phyloP scores from a whole-genome alignment of 116 monocot genomes.

The Zostera marina region DNA sequence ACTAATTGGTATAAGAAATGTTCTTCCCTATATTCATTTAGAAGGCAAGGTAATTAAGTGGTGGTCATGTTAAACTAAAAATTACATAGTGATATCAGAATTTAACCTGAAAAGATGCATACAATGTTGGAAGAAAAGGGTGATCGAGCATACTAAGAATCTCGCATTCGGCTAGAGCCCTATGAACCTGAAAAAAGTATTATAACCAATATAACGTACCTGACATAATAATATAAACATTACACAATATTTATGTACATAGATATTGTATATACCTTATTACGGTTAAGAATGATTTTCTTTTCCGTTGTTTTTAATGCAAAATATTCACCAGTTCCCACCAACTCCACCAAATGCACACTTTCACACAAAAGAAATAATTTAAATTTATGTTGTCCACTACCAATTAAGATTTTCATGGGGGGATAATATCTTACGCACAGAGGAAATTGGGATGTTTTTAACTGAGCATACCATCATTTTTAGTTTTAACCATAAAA shows the following conservation, averaged over 20 bases:
- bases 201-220: background rate
- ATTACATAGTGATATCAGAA: background rate
- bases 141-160: slow-evolving; percentile 93
- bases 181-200: slow-evolving; percentile 50
- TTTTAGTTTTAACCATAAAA: background rate
- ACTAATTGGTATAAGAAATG: background rate
- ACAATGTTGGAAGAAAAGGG: slow-evolving; percentile 91
- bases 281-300: slow-evolving; percentile 87
- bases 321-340: slow-evolving; percentile 72
- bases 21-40: background rate
- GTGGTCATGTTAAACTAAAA: background rate
- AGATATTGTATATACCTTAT: slow-evolving; percentile 40
- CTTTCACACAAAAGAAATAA: slow-evolving; percentile 23
- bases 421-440: background rate
- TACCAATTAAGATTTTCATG: background rate
- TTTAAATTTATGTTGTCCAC: background rate
- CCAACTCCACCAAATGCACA: slow-evolving; percentile 91
- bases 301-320: slow-evolving; percentile 99
- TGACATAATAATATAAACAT: too few relatives aligned
- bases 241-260: too few relatives aligned
- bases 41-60: background rate
- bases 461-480: background rate
- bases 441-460: background rate
- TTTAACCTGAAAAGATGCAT: slow-evolving; percentile 93
- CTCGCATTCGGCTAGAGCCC: slow-evolving; percentile 85